Base-by-base conservation (phyloP, 768 basidiomycete species). In the Auriscalpium microsporum region DNA sequence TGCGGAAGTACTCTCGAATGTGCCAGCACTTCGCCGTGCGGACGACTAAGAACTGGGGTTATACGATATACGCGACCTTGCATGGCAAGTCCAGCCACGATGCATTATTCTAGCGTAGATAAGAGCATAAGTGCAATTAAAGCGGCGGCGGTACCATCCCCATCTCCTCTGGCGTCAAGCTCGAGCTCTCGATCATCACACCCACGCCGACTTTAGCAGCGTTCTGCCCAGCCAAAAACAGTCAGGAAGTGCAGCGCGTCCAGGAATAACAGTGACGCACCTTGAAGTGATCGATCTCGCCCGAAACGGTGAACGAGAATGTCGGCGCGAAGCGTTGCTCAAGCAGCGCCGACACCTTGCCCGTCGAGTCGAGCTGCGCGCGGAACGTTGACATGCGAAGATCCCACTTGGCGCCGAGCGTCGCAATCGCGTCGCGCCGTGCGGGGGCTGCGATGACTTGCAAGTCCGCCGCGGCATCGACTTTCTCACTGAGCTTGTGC, bases 201-300 rank as follows among this genome's bases (percentile, higher is more conserved):
- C 94, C 94, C 9, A 97, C 86, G 58, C 95, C 95, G 57, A 96
- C 86, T 73, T 94, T 95, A 33, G 92, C 89, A 44, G 91, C 77
- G 71, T 93, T 94, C 93, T 97, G 61, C 13, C 56, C 38, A 52
- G 21, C 33, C 46, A 35, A 35, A 21, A 47, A 36, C 42, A 10
- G 54, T 38, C 35, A 50, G 28, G 38, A 14, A 50, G 56, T 14
- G 21, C 54, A 52, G 5, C 44, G 4, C 5, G 46, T 61, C 8
- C 55, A 21, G 11, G 28, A 8, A 44, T 9, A 13, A 48, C 9
- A 28, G 16, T 6, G 11, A 56, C 73, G 59, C 63, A 91, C 94
- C 85, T 94, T 98, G 78, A 92, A 87, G 79, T 99, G 96, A 70
- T 99, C 96, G 62, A 99, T 93, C 78, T 99, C 96, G 10, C 96